Percentiles rank a stretch among this genome's conserved stretches.
Conservation (phyloP, 352 stramenopile species). For the Globisporangium middletonii region DNA sequence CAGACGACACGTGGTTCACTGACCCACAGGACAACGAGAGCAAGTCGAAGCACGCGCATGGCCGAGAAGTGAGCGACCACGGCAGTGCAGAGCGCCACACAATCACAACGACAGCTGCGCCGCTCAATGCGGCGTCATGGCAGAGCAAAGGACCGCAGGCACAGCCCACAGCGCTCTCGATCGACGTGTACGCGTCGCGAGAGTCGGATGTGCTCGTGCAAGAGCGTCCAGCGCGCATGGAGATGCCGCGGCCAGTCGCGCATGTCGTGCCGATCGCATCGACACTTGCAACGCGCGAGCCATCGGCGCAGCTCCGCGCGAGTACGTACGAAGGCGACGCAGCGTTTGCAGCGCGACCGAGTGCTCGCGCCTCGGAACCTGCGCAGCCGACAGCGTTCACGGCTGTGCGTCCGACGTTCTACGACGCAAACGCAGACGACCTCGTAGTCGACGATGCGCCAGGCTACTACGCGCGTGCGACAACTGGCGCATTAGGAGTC, state of each 20-base stretch:
- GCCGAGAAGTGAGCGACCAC: background rate
- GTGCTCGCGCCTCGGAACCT: background rate
- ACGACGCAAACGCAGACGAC: constrained; percentile 43
- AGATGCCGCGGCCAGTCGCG: constrained; percentile 9
- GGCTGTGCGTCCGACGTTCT: constrained; percentile 22
- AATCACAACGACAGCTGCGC: background rate
- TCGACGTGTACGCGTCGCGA: constrained; percentile 8
- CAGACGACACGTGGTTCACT: constrained; percentile 59
- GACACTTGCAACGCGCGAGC: background rate
- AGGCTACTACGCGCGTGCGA: constrained; percentile 26
- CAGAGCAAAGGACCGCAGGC: no score
- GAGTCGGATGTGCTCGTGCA: background rate
- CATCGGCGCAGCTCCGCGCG: background rate
- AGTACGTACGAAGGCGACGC: background rate
- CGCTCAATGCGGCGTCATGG: background rate
- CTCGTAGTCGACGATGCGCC: constrained; percentile 53
- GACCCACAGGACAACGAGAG: constrained; percentile 18
- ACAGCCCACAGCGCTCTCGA: background rate
- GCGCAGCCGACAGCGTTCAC: constrained; percentile 1
- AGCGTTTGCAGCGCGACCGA: background rate
- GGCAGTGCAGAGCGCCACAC: background rate
- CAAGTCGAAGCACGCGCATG: background rate
- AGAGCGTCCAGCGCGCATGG: constrained; percentile 1
- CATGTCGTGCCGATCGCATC: background rate
- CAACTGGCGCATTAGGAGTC: constrained; percentile 1